A percentile compares a stretch with the other conserved stretches of the same genome.
Conservation (phyloP, 1,139 yeast species). For the Lodderomyces elongisporus region DNA sequence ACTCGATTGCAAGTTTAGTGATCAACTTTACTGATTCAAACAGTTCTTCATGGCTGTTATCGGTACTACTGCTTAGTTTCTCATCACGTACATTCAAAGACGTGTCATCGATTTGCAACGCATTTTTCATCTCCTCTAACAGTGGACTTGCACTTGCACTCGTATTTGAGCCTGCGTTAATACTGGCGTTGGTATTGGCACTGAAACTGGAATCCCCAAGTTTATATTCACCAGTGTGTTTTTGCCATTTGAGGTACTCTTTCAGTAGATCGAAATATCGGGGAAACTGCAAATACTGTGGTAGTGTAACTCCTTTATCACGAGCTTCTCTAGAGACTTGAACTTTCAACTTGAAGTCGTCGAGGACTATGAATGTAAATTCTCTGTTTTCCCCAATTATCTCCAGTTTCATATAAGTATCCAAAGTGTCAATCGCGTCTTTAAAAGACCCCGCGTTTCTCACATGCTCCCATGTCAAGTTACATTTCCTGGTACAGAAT, state of each 20-base stretch:
- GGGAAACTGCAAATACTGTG: slow-evolving; percentile 72
- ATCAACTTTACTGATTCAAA: slow-evolving; percentile 15
- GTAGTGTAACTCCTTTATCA: slow-evolving; percentile 68
- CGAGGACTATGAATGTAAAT: slow-evolving; percentile 64
- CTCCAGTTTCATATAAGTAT: slow-evolving; percentile 42
- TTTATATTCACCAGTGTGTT: no score
- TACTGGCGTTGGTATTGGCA: no score
- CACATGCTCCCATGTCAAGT: slow-evolving; percentile 62
- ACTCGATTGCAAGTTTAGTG: slow-evolving; percentile 42
- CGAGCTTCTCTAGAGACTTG: slow-evolving; percentile 78
- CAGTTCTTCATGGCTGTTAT: neutral
- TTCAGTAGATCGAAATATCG: slow-evolving; percentile 68
- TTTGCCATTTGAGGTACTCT: slow-evolving; percentile 73
- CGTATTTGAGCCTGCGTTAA: no score
- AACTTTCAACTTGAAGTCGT: slow-evolving; percentile 67
- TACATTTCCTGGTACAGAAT: slow-evolving; percentile 48
- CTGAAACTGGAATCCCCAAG: no score
- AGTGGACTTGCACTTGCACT: slow-evolving; percentile 47
- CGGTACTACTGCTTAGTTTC: neutral
- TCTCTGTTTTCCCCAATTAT: slow-evolving; percentile 42
- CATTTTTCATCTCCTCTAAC: slow-evolving; percentile 50
- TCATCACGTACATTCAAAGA: neutral
- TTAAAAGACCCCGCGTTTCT: slow-evolving; percentile 49
- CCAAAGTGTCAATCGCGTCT: slow-evolving; percentile 56
- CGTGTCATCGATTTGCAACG: slow-evolving; percentile 47